phyloP scores from a whole-genome alignment of 192 early-diverging fungal species.

The Lobosporangium transversale region DNA sequence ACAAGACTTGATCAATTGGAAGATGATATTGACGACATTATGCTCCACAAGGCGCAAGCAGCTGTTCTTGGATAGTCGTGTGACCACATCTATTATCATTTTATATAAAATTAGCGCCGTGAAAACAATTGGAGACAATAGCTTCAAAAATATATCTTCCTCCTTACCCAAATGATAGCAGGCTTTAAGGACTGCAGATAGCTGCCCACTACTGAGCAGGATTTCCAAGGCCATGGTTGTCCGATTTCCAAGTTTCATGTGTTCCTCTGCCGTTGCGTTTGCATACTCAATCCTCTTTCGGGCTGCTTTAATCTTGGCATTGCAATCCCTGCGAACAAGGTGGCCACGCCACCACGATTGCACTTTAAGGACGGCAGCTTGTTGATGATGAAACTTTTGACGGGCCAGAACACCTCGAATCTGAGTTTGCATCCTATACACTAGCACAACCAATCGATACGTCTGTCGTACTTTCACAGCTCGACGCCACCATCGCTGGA shows the following conservation, averaged over 20 bases:
- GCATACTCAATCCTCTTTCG: constrained; percentile 51
- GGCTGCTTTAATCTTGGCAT: constrained; percentile 47
- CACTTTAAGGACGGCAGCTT: constrained; percentile 34
- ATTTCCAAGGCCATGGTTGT: constrained; percentile 55
- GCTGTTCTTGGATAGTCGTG: constrained; percentile 52
- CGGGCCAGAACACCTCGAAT: constrained; percentile 47
- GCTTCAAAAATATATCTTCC: not conserved
- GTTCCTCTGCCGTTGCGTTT: constrained; percentile 52
- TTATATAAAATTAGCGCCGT: not conserved
- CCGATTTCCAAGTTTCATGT: constrained; percentile 57
- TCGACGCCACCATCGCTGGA: constrained; percentile 49
- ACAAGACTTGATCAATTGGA: constrained; percentile 51
- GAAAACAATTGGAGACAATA: constrained; percentile 2
- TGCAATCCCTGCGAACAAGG: constrained; percentile 38
- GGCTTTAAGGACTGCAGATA: constrained; percentile 56
- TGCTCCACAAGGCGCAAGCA: constrained; percentile 54
- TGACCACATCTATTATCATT: constrained; percentile 41
- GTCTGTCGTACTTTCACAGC: not conserved
- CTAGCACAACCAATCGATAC: constrained; percentile 3
- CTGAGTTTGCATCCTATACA: constrained; percentile 33
- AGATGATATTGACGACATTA: constrained; percentile 53
- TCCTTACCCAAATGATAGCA: constrained; percentile 56
- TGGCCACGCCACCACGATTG: constrained; percentile 55
- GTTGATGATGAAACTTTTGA: not conserved
- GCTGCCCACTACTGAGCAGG: constrained; percentile 50